These are phyloP conservation scores for Phellopilus nigrolimitatus DNA, from an alignment of 1,284 basidiomycete genomes.

Conservation along the genomic window DNA sequence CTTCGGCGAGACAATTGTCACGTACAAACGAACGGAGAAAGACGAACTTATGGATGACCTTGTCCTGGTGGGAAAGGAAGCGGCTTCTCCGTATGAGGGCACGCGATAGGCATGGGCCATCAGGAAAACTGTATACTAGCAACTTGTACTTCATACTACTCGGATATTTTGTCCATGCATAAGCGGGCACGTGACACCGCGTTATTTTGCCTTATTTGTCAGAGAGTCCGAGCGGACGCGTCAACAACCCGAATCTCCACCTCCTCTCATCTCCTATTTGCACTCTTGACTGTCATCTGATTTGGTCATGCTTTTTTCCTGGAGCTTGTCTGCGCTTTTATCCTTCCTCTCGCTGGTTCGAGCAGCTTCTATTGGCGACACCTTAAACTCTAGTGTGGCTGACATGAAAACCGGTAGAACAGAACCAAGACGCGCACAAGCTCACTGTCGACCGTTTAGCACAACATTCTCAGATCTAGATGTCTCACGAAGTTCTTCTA, in stretches of 20 bases:
- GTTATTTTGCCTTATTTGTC: too few species aligned
- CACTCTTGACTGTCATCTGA: background rate
- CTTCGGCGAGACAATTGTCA: constrained; percentile 85
- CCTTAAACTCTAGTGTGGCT: background rate
- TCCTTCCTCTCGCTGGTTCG: constrained; percentile 14
- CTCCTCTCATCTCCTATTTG: background rate
- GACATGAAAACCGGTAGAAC: background rate
- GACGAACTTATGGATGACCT: constrained; percentile 67
- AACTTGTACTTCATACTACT: constrained; percentile 5
- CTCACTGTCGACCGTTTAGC: constrained; percentile 25
- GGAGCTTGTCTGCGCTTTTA: background rate
- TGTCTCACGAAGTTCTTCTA: constrained; percentile 14
- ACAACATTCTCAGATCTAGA: constrained; percentile 26
- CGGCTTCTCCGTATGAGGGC: constrained; percentile 19
- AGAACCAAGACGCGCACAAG: background rate
- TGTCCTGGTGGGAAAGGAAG: constrained; percentile 46
- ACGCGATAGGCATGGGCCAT: background rate
- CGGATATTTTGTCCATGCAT: background rate
- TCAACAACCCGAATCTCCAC: too few species aligned
- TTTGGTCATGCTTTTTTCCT: background rate
- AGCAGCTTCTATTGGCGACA: constrained; percentile 7
- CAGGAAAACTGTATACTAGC: constrained; percentile 3
- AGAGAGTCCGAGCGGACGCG: too few species aligned
- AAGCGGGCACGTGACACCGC: background rate
- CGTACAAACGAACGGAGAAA: constrained; percentile 83